Conservation (phyloP, 208 protist genomes). For the Leishmania aethiopica region DNA sequence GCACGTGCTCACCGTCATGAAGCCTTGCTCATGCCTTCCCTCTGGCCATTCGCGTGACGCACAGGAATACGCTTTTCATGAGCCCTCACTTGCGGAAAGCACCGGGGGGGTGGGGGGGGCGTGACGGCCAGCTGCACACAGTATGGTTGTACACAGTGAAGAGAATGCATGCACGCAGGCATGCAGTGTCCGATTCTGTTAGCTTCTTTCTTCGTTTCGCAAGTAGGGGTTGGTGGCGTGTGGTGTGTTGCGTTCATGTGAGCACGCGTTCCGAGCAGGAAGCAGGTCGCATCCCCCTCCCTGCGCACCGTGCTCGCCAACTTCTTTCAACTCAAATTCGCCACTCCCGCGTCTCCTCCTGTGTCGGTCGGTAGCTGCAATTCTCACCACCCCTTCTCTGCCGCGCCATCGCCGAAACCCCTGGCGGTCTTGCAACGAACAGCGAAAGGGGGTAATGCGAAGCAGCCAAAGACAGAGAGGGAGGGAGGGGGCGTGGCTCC, state of each 20-base stretch:
- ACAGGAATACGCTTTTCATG: neutral
- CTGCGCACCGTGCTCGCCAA: neutral
- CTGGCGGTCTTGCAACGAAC: neutral
- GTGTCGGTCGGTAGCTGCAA: neutral
- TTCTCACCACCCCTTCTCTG: neutral
- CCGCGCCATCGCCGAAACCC: neutral
- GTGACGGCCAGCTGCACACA: neutral
- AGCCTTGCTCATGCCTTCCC: neutral
- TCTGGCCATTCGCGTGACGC: neutral
- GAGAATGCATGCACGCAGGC: neutral
- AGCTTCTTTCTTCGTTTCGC: neutral
- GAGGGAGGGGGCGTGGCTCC: neutral
- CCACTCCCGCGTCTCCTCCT: neutral
- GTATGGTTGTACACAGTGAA: neutral
- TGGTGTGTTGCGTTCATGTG: neutral
- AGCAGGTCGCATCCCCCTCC: neutral
- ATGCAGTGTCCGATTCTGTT: neutral
- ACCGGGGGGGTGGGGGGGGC: neutral
- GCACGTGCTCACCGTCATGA: neutral
- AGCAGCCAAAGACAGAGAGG: neutral
- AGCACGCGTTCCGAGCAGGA: neutral
- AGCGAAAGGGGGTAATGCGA: neutral
- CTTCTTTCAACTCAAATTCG: neutral
- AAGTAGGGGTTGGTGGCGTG: neutral
- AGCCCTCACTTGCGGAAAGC: neutral